Base-by-base conservation (phyloP, 768 basidiomycete genomes). In the Calocybe cyanea region DNA sequence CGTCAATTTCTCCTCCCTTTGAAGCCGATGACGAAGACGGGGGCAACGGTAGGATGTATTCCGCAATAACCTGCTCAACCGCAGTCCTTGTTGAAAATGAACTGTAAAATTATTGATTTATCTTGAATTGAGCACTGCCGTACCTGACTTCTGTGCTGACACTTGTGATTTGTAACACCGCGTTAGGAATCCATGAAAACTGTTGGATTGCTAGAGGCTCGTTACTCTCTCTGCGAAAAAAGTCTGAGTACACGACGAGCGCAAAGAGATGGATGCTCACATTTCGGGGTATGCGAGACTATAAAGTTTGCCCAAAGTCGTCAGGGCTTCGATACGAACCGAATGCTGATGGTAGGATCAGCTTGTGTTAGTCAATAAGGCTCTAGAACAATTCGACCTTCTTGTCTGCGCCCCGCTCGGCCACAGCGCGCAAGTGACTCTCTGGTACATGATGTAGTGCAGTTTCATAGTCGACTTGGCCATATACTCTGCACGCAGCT, bases 151-250 rank as follows among this genome's bases (percentile, higher is more conserved):
- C 87, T 0, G 62, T 30, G 11, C 70, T 75, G 14, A 74, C 61
- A n/a, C 69, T 64, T 7, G 74, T 69, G 49, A 77, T 74, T 33
- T 73, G 72, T 7, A 94, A 68, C 23, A 98, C 69, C 32, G 75
- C 69, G 20, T 84, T 74, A 0, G 96, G 93, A 50, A 99, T 97
- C 96, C 96, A 99, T 0, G 80, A 81, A 57, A 98, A 97, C 37
- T 94, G 88, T 13, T 69, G 57, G 23, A 85, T 73, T 1, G 92
- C 92, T 1, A 77, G 69, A 2, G 75, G 65, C 43, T 92, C 89
- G 32, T 82, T 80, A 48, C 82, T 83, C 61, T 95, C 92, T 51
- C 95, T 98, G 39, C 4, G n/a, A n/a, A n/a, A 35, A 42, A 19
- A 15, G 54, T 48, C 23, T 41, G 17, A 34, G n/a, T 25, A 10